Conservation (phyloP, 108 stramenopile genomes). For the Cyclotella sp. region DNA sequence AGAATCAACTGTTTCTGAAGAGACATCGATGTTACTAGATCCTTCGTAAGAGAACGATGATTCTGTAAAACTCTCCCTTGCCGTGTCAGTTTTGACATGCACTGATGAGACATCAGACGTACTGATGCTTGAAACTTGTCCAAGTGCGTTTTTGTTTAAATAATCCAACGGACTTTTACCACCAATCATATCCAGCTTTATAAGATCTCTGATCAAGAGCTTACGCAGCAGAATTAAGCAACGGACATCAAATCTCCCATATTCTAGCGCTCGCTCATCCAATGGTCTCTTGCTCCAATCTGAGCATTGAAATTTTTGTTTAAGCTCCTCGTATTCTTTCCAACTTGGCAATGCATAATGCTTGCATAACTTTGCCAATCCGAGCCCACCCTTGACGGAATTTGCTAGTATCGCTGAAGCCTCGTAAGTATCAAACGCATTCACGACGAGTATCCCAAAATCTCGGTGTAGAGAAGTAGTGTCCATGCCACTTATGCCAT, state of each 20-base stretch:
- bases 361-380: conserved; percentile 66
- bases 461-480: conserved; percentile 90
- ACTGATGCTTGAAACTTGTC: neutral
- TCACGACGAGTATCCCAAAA: conserved; percentile 92
- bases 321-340: conserved; percentile 64
- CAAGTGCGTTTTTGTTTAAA: neutral
- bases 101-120: neutral
- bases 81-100: neutral
- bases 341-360: conserved; percentile 70
- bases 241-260: conserved; percentile 86
- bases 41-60: conserved; percentile 6
- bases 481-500: conserved; percentile 89
- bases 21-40: neutral
- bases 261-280: conserved; percentile 80
- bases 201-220: conserved; percentile 84
- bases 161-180: conserved; percentile 1
- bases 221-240: conserved; percentile 72
- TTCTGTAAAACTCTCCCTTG: conserved; percentile 4
- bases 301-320: conserved; percentile 81
- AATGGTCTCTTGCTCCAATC: conserved; percentile 94
- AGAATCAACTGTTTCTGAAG: neutral
- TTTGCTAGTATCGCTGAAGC: conserved; percentile 62
- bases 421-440: conserved; percentile 94
- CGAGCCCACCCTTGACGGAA: conserved; percentile 43
- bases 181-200: conserved; percentile 43